Base-by-base conservation (phyloP, 139 green algal genomes). In the Ettlia oleoabundans region DNA sequence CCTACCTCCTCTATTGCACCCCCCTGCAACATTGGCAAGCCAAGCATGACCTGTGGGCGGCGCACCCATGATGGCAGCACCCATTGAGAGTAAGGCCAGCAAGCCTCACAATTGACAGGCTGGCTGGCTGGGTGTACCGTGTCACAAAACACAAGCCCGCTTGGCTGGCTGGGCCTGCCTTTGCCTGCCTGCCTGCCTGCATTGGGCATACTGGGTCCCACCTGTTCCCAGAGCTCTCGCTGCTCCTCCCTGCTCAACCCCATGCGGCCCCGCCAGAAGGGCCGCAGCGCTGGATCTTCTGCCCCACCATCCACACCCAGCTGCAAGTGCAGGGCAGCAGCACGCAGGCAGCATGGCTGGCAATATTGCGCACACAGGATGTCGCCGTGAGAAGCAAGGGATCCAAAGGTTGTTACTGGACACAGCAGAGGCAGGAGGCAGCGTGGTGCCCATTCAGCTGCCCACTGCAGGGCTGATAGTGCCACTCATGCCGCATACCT, bases 231-330 rank as follows among this genome's bases (percentile, higher is more conserved):
- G 18, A 80, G 37, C 51, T 83, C 58, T 28, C 65, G 66, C 77
- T 92, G 88, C 52, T 91, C 86, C 40, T 83, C 47, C 66, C 88
- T 90, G 65, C 7, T 79, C 13, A 89, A 65, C 24, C 86, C 86
- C 76, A 91, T 85, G 62, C 88, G 76, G 22, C 88, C 88, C 4
- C 88, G 81, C 88, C 88, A 92, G 43, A 53, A 87, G 51, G 40
- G 65, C 41, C 84, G 69, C 51, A 92, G 55, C 42, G 22, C 33
- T 2, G 73, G 38, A 73, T 86, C 63, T 3, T 65, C 77, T 0
- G 65, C 53, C 2, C 79, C 75, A 7, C 82, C 87, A 28, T 84
- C 76, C 22, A 37, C 32, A 24, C 82, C 74, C 8, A 91, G 52
- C 76, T 90, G 69, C 43, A 84, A 32, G 33, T 55, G 4, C 4